A percentile compares a stretch with the other conserved stretches of the same genome.
These are phyloP conservation scores for Linum trigynum DNA, from an alignment of 345 rosid genomes.

Conservation along the genomic window DNA sequence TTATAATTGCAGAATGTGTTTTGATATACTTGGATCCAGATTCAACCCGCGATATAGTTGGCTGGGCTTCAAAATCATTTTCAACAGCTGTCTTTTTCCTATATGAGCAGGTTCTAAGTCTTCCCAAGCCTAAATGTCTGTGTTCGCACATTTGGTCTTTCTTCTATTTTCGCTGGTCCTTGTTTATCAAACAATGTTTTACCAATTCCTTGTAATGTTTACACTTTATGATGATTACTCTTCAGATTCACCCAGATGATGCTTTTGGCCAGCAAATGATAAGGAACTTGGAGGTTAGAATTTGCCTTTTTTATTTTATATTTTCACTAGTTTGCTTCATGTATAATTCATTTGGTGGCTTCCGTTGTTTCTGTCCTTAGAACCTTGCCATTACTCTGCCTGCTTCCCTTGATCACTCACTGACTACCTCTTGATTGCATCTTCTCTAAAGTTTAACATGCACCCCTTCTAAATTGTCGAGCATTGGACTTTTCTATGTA, in stretches of 20 bases:
- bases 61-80: slow-evolving; percentile 73
- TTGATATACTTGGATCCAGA: slow-evolving; percentile 93
- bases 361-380: not conserved
- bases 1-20: slow-evolving; percentile 97
- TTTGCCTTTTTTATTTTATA: not conserved
- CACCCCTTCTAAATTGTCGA: not conserved
- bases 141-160: slow-evolving; percentile 8
- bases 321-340: slow-evolving; percentile 5
- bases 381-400: not conserved
- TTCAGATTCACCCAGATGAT: slow-evolving; percentile 91
- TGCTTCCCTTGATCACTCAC: not conserved
- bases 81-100: slow-evolving; percentile 76
- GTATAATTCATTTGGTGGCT: not conserved
- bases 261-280: slow-evolving; percentile 98
- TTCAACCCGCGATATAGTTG: slow-evolving; percentile 62
- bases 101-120: slow-evolving; percentile 74
- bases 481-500: not conserved
- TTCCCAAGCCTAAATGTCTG: not conserved
- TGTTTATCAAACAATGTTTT: not conserved
- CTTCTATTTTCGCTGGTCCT: not conserved
- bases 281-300: slow-evolving; percentile 77
- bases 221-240: slow-evolving; percentile 18
- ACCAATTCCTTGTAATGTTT: not conserved
- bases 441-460: not conserved
- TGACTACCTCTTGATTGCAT: not conserved